These are phyloP conservation scores for Fusarium phyllophilum DNA, from an alignment of 2,329 filamentous ascomycete species.

Conservation along the genomic window DNA sequence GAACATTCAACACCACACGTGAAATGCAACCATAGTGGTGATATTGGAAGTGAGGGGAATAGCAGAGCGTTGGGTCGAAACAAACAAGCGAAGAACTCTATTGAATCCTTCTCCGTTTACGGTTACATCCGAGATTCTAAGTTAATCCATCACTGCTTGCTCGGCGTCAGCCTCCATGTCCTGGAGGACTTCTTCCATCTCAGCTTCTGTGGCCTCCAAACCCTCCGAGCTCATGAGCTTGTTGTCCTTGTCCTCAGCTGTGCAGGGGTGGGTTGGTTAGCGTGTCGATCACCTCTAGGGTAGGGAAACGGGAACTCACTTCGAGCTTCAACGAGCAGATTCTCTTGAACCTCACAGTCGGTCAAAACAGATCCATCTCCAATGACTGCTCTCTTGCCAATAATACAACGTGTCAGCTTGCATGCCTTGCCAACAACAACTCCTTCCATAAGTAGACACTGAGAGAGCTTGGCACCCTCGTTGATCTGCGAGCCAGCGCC, in stretches of 20 bases:
- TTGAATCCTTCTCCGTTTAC: constrained; percentile 8
- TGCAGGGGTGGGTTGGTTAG: constrained; percentile 26
- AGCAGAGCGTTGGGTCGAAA: not conserved
- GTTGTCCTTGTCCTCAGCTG: constrained; percentile 74
- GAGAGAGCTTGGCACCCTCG: constrained; percentile 84
- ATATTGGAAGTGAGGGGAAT: not conserved
- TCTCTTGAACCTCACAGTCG: constrained; percentile 93
- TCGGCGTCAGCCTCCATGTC: constrained; percentile 53
- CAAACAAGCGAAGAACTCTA: constrained; percentile 7
- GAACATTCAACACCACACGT: not conserved
- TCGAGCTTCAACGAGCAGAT: constrained; percentile 82
- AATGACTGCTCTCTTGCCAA: constrained; percentile 83
- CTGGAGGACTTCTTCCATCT: constrained; percentile 65
- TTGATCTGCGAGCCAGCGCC: constrained; percentile 89
- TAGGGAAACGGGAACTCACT: constrained; percentile 61
- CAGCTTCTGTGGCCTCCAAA: constrained; percentile 70
- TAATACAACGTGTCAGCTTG: constrained; percentile 86
- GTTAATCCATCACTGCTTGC: constrained; percentile 40
- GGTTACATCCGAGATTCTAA: not conserved
- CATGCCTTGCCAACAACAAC: constrained; percentile 85
- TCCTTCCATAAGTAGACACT: constrained; percentile 93
- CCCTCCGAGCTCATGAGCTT: constrained; percentile 75
- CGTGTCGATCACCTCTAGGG: not conserved
- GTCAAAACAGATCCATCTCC: constrained; percentile 84
- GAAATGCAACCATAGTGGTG: not conserved